These are phyloP conservation scores for Discostella stelligeroides DNA, from an alignment of 108 stramenopile species.

Conservation along the genomic window DNA sequence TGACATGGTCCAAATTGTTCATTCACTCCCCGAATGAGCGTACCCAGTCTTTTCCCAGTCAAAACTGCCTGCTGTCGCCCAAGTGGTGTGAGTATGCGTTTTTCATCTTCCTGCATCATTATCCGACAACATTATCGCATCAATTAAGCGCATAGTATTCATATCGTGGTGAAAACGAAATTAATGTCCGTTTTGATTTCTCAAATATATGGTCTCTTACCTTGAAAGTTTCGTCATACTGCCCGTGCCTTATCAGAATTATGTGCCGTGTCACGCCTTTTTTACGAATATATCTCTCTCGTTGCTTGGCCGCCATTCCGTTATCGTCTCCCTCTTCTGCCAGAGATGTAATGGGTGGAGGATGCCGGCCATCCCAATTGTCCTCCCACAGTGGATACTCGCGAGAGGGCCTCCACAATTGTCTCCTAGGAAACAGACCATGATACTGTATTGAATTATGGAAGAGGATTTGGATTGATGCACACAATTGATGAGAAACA, in stretches of 20 bases:
- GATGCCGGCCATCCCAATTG: slow-evolving; percentile 78
- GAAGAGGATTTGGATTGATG: neutral
- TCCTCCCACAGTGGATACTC: slow-evolving; percentile 86
- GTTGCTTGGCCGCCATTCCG: slow-evolving; percentile 27
- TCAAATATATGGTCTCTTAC: slow-evolving; percentile 15
- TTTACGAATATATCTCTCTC: slow-evolving; percentile 58
- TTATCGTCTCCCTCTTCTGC: slow-evolving; percentile 37
- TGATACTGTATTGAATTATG: slow-evolving; percentile 31
- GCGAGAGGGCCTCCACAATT: slow-evolving; percentile 72
- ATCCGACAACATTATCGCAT: neutral
- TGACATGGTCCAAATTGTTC: slow-evolving; percentile 72
- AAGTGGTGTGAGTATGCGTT: slow-evolving; percentile 79
- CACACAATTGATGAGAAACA: neutral
- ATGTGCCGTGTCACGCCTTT: slow-evolving; percentile 87
- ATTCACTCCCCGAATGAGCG: slow-evolving; percentile 65
- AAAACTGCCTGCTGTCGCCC: slow-evolving; percentile 85
- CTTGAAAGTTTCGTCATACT: slow-evolving; percentile 85
- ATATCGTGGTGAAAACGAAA: too few relatives aligned
- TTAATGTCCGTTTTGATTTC: neutral
- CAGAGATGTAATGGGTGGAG: slow-evolving; percentile 15
- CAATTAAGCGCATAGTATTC: too few relatives aligned
- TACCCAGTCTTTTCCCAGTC: slow-evolving; percentile 75
- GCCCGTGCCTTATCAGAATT: slow-evolving; percentile 88
- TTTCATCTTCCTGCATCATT: slow-evolving; percentile 61
- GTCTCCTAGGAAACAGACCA: slow-evolving; percentile 76